These are phyloP conservation scores for Sclerotinia nivalis DNA, from an alignment of 2,329 filamentous ascomycete genomes.

Conservation along the genomic window DNA sequence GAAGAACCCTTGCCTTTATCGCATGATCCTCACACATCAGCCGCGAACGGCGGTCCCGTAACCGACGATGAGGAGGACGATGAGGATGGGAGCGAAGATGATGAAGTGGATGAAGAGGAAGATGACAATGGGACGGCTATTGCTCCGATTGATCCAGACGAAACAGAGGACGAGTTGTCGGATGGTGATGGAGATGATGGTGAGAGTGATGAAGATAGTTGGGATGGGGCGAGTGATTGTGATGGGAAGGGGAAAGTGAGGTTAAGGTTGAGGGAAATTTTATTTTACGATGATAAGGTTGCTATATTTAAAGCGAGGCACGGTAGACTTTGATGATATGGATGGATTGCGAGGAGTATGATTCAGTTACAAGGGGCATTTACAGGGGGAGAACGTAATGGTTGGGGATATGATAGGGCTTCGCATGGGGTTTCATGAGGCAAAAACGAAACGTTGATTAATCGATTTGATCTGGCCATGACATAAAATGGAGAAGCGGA, in stretches of 20 bases:
- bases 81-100: conserved; percentile 49
- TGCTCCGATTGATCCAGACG: conserved; percentile 41
- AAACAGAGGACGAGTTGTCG: conserved; percentile 43
- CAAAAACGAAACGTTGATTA: conserved; percentile 1
- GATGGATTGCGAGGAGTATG: not conserved
- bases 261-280: conserved; percentile 71
- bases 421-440: not conserved
- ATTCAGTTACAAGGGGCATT: not conserved
- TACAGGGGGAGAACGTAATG: not conserved
- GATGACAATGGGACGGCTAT: conserved; percentile 42
- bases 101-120: conserved; percentile 48
- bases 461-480: conserved; percentile 2
- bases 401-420: conserved; percentile 1
- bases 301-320: conserved; percentile 73
- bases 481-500: not conserved
- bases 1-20: conserved; percentile 43
- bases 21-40: conserved; percentile 35
- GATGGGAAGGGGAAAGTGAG: conserved; percentile 45
- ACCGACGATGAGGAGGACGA: conserved; percentile 51
- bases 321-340: conserved; percentile 34
- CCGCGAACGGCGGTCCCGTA: conserved; percentile 43
- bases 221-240: conserved; percentile 50
- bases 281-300: conserved; percentile 83
- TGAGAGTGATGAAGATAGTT: conserved; percentile 52
- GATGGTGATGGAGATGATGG: conserved; percentile 44